Evolutionary conservation across 2,329 filamentous ascomycete species (phyloP), one percentile per base, ranked within the genome.

Genomic region (Tolypocladium amazonense): DNA sequence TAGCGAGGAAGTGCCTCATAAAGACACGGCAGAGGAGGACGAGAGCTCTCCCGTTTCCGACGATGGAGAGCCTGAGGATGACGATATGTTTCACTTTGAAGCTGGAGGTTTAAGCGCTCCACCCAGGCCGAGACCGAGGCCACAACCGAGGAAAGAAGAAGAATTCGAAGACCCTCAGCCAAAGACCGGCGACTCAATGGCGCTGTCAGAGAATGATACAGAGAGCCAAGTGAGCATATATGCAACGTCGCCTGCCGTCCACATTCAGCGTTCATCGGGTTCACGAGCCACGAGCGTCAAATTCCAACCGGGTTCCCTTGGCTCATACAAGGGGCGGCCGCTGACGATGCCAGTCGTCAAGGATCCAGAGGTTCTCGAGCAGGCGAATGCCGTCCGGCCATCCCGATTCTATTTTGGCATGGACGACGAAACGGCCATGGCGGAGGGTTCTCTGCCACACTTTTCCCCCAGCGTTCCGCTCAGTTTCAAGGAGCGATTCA

Each of bases 321-420:
- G 81, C 3, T 83, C 81, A n/a, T 83, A 81, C 64, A 81, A 77
- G 65, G 81, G 81, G 52, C 75, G 75, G 25, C 75, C 81, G 18
- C 77, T 85, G 56, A 73, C 76, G 41, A 81, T 83, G 72, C 76
- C 79, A 2, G 73, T 83, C 18, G 76, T 84, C 54, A 76, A 75
- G 56, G 75, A 80, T 56, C 74, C 78, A 11, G 75, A 79, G 27
- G 58, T 84, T 1, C 76, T 81, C 60, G 78, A 76, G 30, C 73
- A 75, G 63, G 80, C 80, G 2, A 76, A 74, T 14, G 76, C 76
- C 14, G 69, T 82, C 57, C 79, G 80, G 43, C 73, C 79, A 23
- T 70, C 83, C 55, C 76, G 73, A 61, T 76, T 74, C 27, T 82
- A 83, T 67, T 79, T 83, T 1, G 80, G 80, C 53, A 68, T 83